Evolutionary conservation across 768 basidiomycete species (phyloP), one percentile per base, ranked within the genome.

Genomic region (Mycena haematopus): DNA sequence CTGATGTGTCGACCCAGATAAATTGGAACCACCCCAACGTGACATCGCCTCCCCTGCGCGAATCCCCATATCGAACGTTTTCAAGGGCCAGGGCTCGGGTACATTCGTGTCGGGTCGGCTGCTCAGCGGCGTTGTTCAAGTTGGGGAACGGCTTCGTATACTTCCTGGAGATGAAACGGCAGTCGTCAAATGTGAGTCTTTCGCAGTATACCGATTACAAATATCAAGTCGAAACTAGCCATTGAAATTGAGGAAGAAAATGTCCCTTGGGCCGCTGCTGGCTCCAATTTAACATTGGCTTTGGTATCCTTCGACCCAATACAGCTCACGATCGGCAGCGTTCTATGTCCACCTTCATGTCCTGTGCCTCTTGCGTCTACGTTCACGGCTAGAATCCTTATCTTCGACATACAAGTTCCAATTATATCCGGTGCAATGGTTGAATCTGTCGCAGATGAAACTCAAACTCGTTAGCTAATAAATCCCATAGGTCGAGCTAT

Each of bases 41-140:
- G 90, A 95, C 55, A 87, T 96, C 50, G 80, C 82, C 3, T 82
- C 86, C 0, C 89, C 96, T 0, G 74, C 96, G 24, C 86, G 97
- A 38, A 81, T 98, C 47, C 97, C 97, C 0, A 85, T 99, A 22
- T 91, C 95, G 14, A 99, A 99, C 72, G 93, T 99, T 4, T 99
- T 96, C 82, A 96, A 90, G 74, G 91, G 92, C 4, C 89, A 90
- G 70, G 86, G 89, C 17, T 86, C 92, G 2, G 86, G 91, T 2
- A 86, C 85, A 6, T 91, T 88, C 0, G 86, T 98, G 0, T 85
- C 89, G 24, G 97, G 97, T 19, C 79, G 95, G 52, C 78, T 99
- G 46, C 92, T 89, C 69, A 87, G 90, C 45, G 97, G 97, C 6
- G 80, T 98, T 38, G 83, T 98, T 4, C 96, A 98, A 75, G 91